Base-by-base conservation (phyloP, 2,329 filamentous ascomycete genomes). In the Alternaria gaisen region DNA sequence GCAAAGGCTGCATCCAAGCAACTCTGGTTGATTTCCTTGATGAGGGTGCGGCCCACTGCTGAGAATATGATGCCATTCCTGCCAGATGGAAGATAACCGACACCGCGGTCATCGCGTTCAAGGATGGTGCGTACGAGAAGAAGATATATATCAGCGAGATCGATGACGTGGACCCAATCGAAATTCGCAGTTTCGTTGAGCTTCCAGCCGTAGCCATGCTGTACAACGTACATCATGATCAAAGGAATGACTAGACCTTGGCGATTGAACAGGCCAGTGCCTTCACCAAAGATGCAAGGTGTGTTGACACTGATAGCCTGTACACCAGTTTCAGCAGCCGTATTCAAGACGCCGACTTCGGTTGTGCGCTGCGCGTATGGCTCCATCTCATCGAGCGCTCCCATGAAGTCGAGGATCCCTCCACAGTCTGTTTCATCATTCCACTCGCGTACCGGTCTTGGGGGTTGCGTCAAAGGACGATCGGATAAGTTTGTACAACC, bases 181-280 rank as follows among this genome's bases (percentile, higher is more conserved):
- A 71, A 65, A n/a, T 66, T 66, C 8, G 61, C 67, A 20, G 58
- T 63, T 7, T 70, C 63, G 28, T 67, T 67, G 7, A 68, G 47
- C 34, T 67, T 70, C 41, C 58, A 68, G 2, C 62, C 68, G 44
- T 71, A 57, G 1, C 67, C 63, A 48, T 68, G 63, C 41, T 67
- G 53, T 5, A 70, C 48, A 16, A 64, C 58, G 28, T 67, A 67
- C 46, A 44, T 52, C 47, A 67, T 44, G 20, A 62, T 47, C 22
- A 60, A 36, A 9, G 67, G 68, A 24, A 69, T 61, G 20, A 66
- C 64, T 12, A 67, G 38, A 8, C 57, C 63, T 38, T 60, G 55
- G 4, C 12, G 32, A 18, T 68, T 67, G 56, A 67, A 70, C 18
- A 65, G 51, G 2, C 65, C 68, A 12, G 42, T 58, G 6, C 68